phyloP scores from a whole-genome alignment of 164 flowering plant species.

The Sextonia rubra region DNA sequence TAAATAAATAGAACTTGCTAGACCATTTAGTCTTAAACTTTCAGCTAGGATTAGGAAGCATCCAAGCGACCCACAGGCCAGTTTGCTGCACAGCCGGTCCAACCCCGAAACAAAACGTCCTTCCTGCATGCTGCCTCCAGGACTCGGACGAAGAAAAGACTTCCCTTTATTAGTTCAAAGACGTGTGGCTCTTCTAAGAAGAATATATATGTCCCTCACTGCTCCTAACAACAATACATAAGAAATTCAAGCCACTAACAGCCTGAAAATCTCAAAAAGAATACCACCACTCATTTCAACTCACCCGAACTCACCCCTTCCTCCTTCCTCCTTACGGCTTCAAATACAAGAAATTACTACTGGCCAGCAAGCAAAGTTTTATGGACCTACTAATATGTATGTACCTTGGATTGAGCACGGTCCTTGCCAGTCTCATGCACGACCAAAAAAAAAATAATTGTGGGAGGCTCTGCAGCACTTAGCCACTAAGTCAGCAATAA shows the following conservation, averaged over 20 bases:
- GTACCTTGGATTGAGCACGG: not conserved
- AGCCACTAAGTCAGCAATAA: not conserved
- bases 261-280: conserved; percentile 15
- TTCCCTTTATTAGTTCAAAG: conserved; percentile 9
- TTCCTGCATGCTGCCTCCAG: not conserved
- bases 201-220: not conserved
- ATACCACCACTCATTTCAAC: conserved; percentile 2
- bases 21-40: not conserved
- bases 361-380: not conserved
- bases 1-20: too few species aligned
- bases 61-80: not conserved
- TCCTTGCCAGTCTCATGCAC: conserved; percentile 5
- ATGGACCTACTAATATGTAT: conserved; percentile 19
- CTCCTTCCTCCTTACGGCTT: not conserved
- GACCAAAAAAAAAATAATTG: not conserved
- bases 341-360: not conserved
- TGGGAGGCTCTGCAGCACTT: not conserved
- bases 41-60: not conserved
- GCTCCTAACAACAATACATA: not conserved
- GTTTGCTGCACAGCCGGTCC: not conserved
- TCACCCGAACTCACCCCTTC: not conserved
- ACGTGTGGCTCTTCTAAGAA: conserved; percentile 6
- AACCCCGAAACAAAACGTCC: not conserved
- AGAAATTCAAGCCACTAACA: conserved; percentile 8
- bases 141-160: not conserved